Base-by-base conservation (phyloP, 1,284 basidiomycete species). In the Ceratobasidium sp. region DNA sequence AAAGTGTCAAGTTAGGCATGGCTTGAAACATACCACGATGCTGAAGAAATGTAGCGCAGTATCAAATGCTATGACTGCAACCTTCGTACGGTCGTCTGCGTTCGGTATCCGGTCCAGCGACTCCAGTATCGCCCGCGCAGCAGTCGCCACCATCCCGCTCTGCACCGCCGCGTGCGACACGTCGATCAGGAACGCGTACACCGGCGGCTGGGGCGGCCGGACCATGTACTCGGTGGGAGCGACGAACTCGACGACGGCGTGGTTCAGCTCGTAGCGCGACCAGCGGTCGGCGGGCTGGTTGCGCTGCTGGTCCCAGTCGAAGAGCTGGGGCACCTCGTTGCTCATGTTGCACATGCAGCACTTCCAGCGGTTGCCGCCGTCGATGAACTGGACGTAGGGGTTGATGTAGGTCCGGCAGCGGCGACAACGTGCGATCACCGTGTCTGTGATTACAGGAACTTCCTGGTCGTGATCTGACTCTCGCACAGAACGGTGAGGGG, bases 181-280 rank as follows among this genome's bases (percentile, higher is more conserved):
- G 82, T 99, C 98, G 84, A 99, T 94, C 81, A 99, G 89, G 88
- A 99, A 99, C 75, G 97, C 90, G 85, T 98, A 99, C 71, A 98
- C 95, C 20, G 97, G 95, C 13, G 98, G 96, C 84, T 99, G 98
- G 53, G 98, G 98, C 20, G 98, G 94, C 79, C 98, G 94, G 81
- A 96, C 96, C 97, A 99, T 99, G 86, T 99, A 99, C 86, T 99
- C 98, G 0, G 97, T 97, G 10, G 98, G 97, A 2, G 98, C 98
- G 77, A 99, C 93, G 82, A 93, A 99, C 84, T 99, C 98, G 77
- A 99, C 96, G 23, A 94, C 94, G 64, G 92, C 90, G 83, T 96
- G 91, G 83, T 98, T 99, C 78, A 99, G 89, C 85, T 99, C 98
- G 7, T 94, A 91, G 78, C 98, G 91, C 63, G 90, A 87, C 96